Evolutionary conservation across 2,329 filamentous ascomycete species (phyloP), one percentile per base, ranked within the genome.

Genomic region (Endocalyx cinctus): DNA sequence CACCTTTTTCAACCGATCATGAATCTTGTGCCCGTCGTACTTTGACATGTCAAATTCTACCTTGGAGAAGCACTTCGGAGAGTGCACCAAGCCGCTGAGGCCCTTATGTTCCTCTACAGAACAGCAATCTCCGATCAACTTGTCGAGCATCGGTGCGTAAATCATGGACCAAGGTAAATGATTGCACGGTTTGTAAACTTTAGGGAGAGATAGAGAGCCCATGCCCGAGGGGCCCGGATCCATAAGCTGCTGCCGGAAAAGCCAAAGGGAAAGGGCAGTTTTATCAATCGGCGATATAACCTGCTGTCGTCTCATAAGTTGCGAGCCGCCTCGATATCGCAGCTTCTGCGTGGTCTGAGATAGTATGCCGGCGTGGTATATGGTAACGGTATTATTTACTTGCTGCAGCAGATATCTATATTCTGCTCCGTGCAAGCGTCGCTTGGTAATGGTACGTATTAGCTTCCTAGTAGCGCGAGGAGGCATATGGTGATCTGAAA

Each of bases 401-500:
- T 51, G 47, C 27, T 39, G 39, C 25, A 51, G 30, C 13, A 51
- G 37, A 13, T 39, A 25, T 11, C 36, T 34, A 29, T 51, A 49
- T 11, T 42, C 38, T 6, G 17, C 41, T 8, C 46, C 46, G 12
- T 40, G 43, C 11, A 35, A 38, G 10, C 46, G 42, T 12, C 36
- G 41, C 28, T 51, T 51, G 10, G 42, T 50, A 20, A 51, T 45
- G 33, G 29, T 37, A 15, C 48, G 47, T 13, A 51, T 34, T 16
- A 49, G 23, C 34, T 49, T 50, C 23, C 47, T 39, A 13, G 44
- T 47, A 4, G 47, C 42, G 10, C 48, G 40, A 15, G 47, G 34
- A n/a, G 48, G 48, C 39, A 51, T 50, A 27, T 50, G 47, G 27
- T 50, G 45, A 6, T 47, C 45, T 28, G 37, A 29, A 14, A 39